Evolutionary conservation across 441 rosid species (phyloP).

Genomic region (Bocquillonia castaneifolia): DNA sequence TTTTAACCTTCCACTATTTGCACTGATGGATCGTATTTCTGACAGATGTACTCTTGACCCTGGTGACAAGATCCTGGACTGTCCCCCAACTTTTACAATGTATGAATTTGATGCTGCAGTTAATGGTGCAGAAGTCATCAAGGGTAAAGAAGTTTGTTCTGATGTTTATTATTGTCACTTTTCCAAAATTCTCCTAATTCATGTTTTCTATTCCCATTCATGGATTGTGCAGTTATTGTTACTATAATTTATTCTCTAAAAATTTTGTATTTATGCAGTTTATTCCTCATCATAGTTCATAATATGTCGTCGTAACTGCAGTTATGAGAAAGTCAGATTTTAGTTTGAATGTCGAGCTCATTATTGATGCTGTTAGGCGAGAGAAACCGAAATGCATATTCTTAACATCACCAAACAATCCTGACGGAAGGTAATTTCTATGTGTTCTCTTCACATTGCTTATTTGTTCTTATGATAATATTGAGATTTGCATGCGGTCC

Average conservation of each 20-base stretch:
- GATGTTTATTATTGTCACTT: neutral
- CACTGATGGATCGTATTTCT: conserved; percentile 10
- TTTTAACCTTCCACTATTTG: neutral
- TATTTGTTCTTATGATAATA: neutral
- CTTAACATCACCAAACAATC: conserved; percentile 95
- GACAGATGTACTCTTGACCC: conserved; percentile 87
- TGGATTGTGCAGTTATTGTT: neutral
- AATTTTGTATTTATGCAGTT: neutral
- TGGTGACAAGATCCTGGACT: conserved; percentile 85
- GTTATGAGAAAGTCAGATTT: conserved; percentile 83
- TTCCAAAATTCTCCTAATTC: neutral
- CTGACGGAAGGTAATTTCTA: conserved; percentile 77
- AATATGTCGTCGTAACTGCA: conserved; percentile 23
- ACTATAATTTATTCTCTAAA: neutral
- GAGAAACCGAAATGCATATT: conserved; percentile 93
- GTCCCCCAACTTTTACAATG: conserved; percentile 98
- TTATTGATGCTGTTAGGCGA: conserved; percentile 49
- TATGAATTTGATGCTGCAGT: conserved; percentile 89
- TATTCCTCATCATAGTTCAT: conserved; percentile 1
- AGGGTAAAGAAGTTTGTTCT: conserved; percentile 44
- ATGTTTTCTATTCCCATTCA: neutral
- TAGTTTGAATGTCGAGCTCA: conserved; percentile 72
- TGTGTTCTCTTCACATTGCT: neutral
- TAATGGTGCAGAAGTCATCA: conserved; percentile 67
- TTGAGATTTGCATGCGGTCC: neutral